Percentiles rank a stretch among this genome's conserved stretches.
phyloP scores from a whole-genome alignment of 1,139 yeast genomes.

The Geotrichum bryndzae region DNA sequence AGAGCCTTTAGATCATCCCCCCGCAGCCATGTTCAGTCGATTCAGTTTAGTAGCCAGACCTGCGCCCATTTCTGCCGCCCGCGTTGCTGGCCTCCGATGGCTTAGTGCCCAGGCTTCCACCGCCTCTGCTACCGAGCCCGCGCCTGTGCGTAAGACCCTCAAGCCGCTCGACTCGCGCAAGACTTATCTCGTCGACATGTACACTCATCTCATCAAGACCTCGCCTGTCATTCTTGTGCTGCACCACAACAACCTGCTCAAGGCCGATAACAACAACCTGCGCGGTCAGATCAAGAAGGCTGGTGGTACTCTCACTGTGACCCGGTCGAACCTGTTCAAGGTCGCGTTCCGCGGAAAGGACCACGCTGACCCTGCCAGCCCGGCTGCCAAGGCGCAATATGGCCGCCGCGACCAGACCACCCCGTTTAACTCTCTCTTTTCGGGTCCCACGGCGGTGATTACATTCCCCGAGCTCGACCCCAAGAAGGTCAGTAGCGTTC shows the following conservation, averaged over 20 bases:
- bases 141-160: constrained; percentile 13
- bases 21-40: constrained; percentile 3
- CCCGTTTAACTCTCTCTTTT: constrained; percentile 62
- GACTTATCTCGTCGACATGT: constrained; percentile 75
- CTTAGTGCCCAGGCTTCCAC: neutral
- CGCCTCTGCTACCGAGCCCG: neutral
- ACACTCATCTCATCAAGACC: constrained; percentile 61
- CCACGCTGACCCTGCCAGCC: constrained; percentile 70
- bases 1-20: neutral
- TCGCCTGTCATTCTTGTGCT: constrained; percentile 66
- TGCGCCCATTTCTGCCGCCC: neutral
- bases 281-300: constrained; percentile 56
- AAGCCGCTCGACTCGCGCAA: constrained; percentile 44
- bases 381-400: constrained; percentile 37
- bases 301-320: constrained; percentile 62
- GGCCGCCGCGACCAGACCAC: constrained; percentile 41
- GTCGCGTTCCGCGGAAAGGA: constrained; percentile 69
- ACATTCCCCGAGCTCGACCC: constrained; percentile 67
- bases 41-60: neutral
- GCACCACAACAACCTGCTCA: constrained; percentile 77
- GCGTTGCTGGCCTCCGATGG: neutral
- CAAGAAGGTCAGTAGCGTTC: constrained; percentile 51
- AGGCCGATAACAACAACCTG: constrained; percentile 57
- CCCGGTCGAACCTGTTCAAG: constrained; percentile 63
- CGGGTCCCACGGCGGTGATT: constrained; percentile 85